These are phyloP conservation scores for Bruguiera parviflora DNA, from an alignment of 345 rosid species.

Conservation along the genomic window DNA sequence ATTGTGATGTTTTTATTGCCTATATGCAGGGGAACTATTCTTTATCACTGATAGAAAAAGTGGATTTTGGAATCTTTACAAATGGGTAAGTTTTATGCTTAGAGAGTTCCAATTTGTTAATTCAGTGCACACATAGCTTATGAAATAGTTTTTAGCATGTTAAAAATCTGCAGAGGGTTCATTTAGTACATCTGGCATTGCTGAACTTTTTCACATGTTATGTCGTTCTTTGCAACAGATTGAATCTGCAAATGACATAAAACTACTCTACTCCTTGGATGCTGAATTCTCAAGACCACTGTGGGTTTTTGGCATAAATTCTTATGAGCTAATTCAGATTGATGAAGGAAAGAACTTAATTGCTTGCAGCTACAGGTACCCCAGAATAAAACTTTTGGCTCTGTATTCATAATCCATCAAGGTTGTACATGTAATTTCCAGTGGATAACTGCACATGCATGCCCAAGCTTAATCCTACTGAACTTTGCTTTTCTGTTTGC, in stretches of 20 bases:
- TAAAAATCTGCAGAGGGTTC: neutral
- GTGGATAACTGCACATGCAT: neutral
- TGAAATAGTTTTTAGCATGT: neutral
- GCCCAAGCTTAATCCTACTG: neutral
- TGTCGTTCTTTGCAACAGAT: conserved; percentile 38
- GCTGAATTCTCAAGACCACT: conserved; percentile 89
- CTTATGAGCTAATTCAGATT: conserved; percentile 64
- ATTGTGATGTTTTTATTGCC: conserved; percentile 10
- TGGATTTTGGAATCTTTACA: conserved; percentile 93
- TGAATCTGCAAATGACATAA: conserved; percentile 61
- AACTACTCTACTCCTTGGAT: conserved; percentile 50
- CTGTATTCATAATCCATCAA: neutral
- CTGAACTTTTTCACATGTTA: no score
- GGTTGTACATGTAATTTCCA: neutral
- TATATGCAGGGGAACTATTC: conserved; percentile 77
- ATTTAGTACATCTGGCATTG: neutral
- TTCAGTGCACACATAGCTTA: neutral
- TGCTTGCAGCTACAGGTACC: conserved; percentile 84
- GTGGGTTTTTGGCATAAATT: conserved; percentile 80
- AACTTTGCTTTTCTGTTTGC: conserved; percentile 30
- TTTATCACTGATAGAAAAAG: conserved; percentile 69
- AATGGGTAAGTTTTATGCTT: conserved; percentile 60
- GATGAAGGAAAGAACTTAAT: conserved; percentile 54
- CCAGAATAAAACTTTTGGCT: conserved; percentile 15
- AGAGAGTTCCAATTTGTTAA: neutral